These are phyloP conservation scores for Sutorius eximius DNA, from an alignment of 1,284 basidiomycete genomes.

Conservation along the genomic window DNA sequence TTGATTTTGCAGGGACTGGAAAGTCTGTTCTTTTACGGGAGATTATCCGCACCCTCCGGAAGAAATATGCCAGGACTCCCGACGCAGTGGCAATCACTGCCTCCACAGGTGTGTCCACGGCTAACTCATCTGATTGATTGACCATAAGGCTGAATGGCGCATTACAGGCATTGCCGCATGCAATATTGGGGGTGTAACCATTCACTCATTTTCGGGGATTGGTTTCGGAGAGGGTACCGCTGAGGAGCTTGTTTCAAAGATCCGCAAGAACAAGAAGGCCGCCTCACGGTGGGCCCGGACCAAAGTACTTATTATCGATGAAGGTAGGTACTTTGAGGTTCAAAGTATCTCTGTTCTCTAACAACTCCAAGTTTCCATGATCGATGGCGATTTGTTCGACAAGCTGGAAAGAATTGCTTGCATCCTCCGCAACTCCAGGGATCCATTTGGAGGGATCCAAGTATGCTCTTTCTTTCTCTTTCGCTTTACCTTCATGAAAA, in stretches of 20 bases:
- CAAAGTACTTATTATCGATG: constrained; percentile 86
- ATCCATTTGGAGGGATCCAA: constrained; percentile 89
- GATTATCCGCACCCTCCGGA: constrained; percentile 67
- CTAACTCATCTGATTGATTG: not conserved
- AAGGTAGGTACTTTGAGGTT: constrained; percentile 54
- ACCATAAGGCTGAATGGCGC: constrained; percentile 1
- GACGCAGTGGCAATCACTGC: constrained; percentile 84
- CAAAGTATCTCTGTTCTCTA: not conserved
- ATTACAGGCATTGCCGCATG: constrained; percentile 80
- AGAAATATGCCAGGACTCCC: constrained; percentile 44
- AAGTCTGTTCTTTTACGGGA: constrained; percentile 90
- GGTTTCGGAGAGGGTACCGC: constrained; percentile 72
- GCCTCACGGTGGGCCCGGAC: constrained; percentile 72
- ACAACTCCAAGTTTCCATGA: constrained; percentile 76
- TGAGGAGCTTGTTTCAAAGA: constrained; percentile 57
- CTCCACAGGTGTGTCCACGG: constrained; percentile 62
- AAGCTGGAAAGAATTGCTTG: constrained; percentile 77
- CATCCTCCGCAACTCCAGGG: constrained; percentile 51
- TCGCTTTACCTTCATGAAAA: constrained; percentile 2
- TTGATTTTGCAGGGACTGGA: constrained; percentile 66
- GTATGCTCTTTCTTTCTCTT: constrained; percentile 40
- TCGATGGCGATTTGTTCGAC: constrained; percentile 86
- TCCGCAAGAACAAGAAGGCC: constrained; percentile 69
- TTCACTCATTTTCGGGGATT: constrained; percentile 90
- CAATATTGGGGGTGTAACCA: constrained; percentile 87